These are phyloP conservation scores for Brasenia schreberi DNA, from an alignment of 164 flowering plant species.

Conservation along the genomic window DNA sequence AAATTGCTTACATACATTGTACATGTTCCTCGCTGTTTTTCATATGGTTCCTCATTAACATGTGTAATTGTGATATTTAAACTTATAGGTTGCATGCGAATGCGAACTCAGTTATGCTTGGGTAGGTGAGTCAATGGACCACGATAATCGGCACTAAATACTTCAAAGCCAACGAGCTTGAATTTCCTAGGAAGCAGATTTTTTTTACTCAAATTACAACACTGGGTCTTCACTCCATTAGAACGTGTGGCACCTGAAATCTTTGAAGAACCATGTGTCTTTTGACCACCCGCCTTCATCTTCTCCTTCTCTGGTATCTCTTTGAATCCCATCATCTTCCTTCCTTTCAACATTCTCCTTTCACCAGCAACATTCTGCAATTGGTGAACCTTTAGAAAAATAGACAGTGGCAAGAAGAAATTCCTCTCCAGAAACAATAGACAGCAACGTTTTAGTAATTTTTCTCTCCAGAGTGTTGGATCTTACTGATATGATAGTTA, in stretches of 20 bases:
- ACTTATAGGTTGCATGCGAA: neutral
- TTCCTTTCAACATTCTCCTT: slow-evolving; percentile 16
- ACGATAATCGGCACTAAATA: slow-evolving; percentile 43
- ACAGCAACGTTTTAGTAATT: too few species aligned
- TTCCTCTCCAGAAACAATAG: too few species aligned
- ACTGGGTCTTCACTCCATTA: slow-evolving; percentile 13
- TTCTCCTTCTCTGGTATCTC: slow-evolving; percentile 9
- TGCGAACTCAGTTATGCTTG: slow-evolving; percentile 32
- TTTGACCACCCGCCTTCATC: slow-evolving; percentile 6
- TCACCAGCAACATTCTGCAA: neutral
- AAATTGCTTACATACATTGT: slow-evolving; percentile 18
- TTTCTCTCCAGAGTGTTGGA: too few species aligned
- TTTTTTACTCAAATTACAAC: slow-evolving; percentile 16
- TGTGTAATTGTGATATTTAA: neutral
- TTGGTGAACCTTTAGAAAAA: neutral
- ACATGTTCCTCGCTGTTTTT: neutral
- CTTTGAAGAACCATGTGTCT: slow-evolving; percentile 9
- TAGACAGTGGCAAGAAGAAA: neutral
- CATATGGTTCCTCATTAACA: neutral
- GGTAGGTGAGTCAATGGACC: slow-evolving; percentile 46
- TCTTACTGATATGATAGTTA: too few species aligned
- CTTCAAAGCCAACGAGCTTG: slow-evolving; percentile 18
- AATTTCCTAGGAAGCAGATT: slow-evolving; percentile 11
- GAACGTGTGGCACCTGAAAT: slow-evolving; percentile 23
- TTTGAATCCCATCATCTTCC: slow-evolving; percentile 18